Evolutionary conservation across 495 filamentous ascomycete genomes (phyloP).

Genomic region (Astrothelium subdiscretum): DNA sequence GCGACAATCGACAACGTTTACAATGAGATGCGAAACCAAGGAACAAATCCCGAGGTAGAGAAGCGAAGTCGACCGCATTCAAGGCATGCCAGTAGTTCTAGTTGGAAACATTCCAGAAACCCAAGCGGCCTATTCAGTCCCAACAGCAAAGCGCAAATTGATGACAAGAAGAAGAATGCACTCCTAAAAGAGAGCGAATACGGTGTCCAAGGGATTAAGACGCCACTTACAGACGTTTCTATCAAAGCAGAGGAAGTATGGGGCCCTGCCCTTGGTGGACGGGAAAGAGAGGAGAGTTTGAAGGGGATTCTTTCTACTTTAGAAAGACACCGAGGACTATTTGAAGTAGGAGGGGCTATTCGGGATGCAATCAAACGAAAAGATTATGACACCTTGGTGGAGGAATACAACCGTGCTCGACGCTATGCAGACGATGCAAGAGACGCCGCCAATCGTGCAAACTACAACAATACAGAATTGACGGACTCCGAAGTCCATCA

Average conservation of each 20-base stretch:
- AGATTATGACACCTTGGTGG: slow-evolving; percentile 77
- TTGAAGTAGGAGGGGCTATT: slow-evolving; percentile 67
- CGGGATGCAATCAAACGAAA: slow-evolving; percentile 76
- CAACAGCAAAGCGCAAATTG: slow-evolving; percentile 26
- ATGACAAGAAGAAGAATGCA: slow-evolving; percentile 70
- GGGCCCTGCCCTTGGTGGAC: slow-evolving; percentile 83
- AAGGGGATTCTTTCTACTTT: slow-evolving; percentile 61
- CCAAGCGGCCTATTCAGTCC: slow-evolving; percentile 35
- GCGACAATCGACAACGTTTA: slow-evolving; percentile 97
- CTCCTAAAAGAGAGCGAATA: slow-evolving; percentile 89
- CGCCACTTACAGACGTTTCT: slow-evolving; percentile 73
- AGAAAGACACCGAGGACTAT: slow-evolving; percentile 65
- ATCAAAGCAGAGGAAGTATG: slow-evolving; percentile 93
- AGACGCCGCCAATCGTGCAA: slow-evolving; percentile 42
- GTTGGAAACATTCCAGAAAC: slow-evolving; percentile 44
- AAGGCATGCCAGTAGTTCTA: slow-evolving; percentile 50
- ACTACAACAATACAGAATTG: slow-evolving; percentile 36
- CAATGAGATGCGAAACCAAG: slow-evolving; percentile 89
- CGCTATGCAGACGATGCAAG: slow-evolving; percentile 64
- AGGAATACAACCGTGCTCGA: slow-evolving; percentile 70
- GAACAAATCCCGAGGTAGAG: slow-evolving; percentile 47
- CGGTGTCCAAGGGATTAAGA: slow-evolving; percentile 80
- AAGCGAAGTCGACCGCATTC: slow-evolving; percentile 37
- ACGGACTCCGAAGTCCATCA: slow-evolving; percentile 69
- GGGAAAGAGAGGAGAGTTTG: slow-evolving; percentile 80